Percentiles rank a stretch among this genome's conserved stretches.
Conservation (phyloP, 495 filamentous ascomycete species). For the Annulohypoxylon bovei region DNA sequence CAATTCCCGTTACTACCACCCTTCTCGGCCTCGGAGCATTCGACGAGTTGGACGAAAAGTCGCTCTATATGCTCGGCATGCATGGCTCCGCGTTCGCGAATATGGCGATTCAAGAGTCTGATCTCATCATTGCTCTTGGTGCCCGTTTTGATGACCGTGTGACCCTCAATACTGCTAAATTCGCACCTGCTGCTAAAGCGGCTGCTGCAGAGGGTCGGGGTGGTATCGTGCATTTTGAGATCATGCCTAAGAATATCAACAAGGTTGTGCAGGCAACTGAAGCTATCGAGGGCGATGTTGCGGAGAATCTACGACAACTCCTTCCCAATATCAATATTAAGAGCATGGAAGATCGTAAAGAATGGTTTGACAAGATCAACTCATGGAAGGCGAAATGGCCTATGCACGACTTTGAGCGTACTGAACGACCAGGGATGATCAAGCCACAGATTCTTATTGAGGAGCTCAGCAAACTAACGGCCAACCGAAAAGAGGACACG, state of each 20-base stretch:
- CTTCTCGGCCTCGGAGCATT: constrained; percentile 82
- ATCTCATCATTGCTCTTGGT: constrained; percentile 80
- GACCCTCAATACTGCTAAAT: constrained; percentile 69
- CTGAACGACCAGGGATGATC: constrained; percentile 74
- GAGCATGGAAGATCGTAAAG: constrained; percentile 69
- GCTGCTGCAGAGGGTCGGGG: constrained; percentile 76
- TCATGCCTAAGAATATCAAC: constrained; percentile 89
- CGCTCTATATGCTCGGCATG: constrained; percentile 86
- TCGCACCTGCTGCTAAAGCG: constrained; percentile 72
- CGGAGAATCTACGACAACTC: constrained; percentile 74
- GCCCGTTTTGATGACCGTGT: constrained; percentile 84
- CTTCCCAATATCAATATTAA: constrained; percentile 71
- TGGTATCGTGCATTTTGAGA: constrained; percentile 83
- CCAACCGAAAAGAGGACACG: constrained; percentile 76
- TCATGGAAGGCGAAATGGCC: constrained; percentile 90
- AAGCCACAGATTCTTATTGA: constrained; percentile 90
- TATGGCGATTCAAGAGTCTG: constrained; percentile 80
- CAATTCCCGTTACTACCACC: constrained; percentile 80
- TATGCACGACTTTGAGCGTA: constrained; percentile 76
- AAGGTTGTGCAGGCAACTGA: constrained; percentile 86
- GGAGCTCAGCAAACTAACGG: constrained; percentile 78
- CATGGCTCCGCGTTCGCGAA: constrained; percentile 83
- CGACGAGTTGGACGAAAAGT: constrained; percentile 79
- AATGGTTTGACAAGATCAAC: constrained; percentile 89
- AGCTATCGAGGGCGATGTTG: constrained; percentile 79